Evolutionary conservation across 1,284 basidiomycete genomes (phyloP).

Genomic region (Inonotus hispidus): DNA sequence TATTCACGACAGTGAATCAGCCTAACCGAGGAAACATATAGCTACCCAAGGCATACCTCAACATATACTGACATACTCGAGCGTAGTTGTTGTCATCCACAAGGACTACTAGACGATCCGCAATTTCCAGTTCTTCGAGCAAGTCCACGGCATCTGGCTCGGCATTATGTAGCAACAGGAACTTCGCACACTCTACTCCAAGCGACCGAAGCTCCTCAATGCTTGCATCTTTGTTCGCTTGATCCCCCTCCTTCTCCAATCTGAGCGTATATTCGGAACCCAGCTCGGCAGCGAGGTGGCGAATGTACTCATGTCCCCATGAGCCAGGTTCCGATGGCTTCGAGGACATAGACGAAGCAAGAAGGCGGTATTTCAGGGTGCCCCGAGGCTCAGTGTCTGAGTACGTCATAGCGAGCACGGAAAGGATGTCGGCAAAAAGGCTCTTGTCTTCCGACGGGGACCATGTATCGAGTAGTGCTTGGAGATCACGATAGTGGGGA

Average conservation of each 20-base stretch:
- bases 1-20: slow-evolving; percentile 29
- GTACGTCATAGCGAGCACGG: slow-evolving; percentile 99
- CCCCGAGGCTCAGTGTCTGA: slow-evolving; percentile 94
- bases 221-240: slow-evolving; percentile 20
- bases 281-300: slow-evolving; percentile 94
- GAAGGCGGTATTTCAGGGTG: slow-evolving; percentile 87
- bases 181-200: slow-evolving; percentile 84
- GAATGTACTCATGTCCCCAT: slow-evolving; percentile 99
- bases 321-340: slow-evolving; percentile 83
- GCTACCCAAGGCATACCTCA: slow-evolving; percentile 54
- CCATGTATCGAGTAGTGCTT: slow-evolving; percentile 81
- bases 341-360: slow-evolving; percentile 69
- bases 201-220: slow-evolving; percentile 74
- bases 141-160: slow-evolving; percentile 98
- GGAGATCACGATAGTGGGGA: slow-evolving; percentile 89
- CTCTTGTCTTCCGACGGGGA: slow-evolving; percentile 77
- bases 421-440: slow-evolving; percentile 96
- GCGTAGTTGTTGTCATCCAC: slow-evolving; percentile 87
- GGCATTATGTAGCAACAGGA: slow-evolving; percentile 92
- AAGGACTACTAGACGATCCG: slow-evolving; percentile 69
- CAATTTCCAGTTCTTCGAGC: slow-evolving; percentile 90
- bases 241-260: slow-evolving; percentile 30
- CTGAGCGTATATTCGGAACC: slow-evolving; percentile 86
- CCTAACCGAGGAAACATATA: not conserved
- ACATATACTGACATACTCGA: slow-evolving; percentile 98